Base-by-base conservation (phyloP, 176 grass and related monocot genomes). In the Lolium multiflorum region DNA sequence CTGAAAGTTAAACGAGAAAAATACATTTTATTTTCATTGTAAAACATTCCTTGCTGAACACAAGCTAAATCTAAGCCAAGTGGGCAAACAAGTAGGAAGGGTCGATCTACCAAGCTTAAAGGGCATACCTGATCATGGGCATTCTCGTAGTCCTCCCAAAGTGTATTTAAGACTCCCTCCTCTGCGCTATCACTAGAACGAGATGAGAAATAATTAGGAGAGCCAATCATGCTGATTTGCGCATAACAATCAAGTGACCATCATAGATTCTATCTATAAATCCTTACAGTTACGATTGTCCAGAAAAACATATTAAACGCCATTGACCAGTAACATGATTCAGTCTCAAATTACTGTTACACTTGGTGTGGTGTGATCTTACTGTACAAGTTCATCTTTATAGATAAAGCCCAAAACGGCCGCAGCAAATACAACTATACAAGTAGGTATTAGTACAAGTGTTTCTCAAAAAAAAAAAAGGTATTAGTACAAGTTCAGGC, bases 61-160 rank as follows among this genome's bases (percentile, higher is more conserved):
- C 46, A 87, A 66, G 22, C 44, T 38, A 81, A 74, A 43, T 74
- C 26, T 80, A 81, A 75, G 63, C 46, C 62, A 16, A 44, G 48
- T 47, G 70, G 35, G 24, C 11, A 67, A 87, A 81, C 28, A 76
- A 28, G 59, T 52, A 59, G 18, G 18, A 31, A 75, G 6, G 77
- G 79, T 20, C 66, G 77, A 78, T 41, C 55, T 71, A 25, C 3
- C 13, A 85, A 77, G 25, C 39, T 61, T 54, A 48, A 70, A 24
- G 26, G 25, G 69, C 72, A 28, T 94, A 98, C 96, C 93, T 98
- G 84, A 80, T 95, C 91, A 72, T 89, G 87, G 12, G 81, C 80
- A 91, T 91, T 86, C 71, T 89, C 88, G 9, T 98, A 95, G 60
- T 87, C 89, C 69, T 92, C 77, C 96, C 96, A 98, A 71, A 98